Conservation (phyloP, 306 rosid species). For the Pterocarpus macrocarpus region DNA sequence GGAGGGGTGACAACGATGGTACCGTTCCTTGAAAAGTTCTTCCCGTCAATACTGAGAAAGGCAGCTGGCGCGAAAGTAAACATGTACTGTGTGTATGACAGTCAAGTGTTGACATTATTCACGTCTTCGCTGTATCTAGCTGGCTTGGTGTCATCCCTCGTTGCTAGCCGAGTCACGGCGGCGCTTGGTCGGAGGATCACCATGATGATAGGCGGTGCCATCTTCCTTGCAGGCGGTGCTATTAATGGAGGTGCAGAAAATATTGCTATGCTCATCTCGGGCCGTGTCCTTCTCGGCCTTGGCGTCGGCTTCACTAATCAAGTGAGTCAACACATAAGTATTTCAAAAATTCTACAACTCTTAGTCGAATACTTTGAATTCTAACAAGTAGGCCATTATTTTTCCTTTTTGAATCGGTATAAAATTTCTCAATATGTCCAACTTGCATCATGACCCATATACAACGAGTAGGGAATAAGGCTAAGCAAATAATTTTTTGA, state of each 20-base stretch:
- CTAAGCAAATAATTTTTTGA: not conserved
- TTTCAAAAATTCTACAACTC: no score
- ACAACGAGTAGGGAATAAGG: not conserved
- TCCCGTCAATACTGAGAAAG: conserved; percentile 64
- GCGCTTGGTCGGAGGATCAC: conserved; percentile 57
- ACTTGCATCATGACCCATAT: not conserved
- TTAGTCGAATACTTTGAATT: not conserved
- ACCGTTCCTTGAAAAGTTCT: conserved; percentile 69
- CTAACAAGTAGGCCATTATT: not conserved
- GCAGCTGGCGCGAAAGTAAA: conserved; percentile 46
- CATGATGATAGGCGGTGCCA: conserved; percentile 69
- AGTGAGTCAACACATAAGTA: conserved; percentile 44
- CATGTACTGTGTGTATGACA: conserved; percentile 71
- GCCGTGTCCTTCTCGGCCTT: conserved; percentile 76
- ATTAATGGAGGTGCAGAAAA: conserved; percentile 72
- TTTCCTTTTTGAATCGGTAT: not conserved
- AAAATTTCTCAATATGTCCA: not conserved
- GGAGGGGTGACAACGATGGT: conserved; percentile 81
- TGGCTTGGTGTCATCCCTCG: conserved; percentile 60
- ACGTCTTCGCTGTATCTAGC: conserved; percentile 79
- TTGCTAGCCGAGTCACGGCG: conserved; percentile 64
- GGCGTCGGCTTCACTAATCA: conserved; percentile 85
- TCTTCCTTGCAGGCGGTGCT: conserved; percentile 66
- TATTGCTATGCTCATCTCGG: conserved; percentile 74
- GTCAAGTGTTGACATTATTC: conserved; percentile 69